These are phyloP conservation scores for Aspergillus aculeatinus DNA, from an alignment of 2,329 filamentous ascomycete genomes.

Conservation along the genomic window DNA sequence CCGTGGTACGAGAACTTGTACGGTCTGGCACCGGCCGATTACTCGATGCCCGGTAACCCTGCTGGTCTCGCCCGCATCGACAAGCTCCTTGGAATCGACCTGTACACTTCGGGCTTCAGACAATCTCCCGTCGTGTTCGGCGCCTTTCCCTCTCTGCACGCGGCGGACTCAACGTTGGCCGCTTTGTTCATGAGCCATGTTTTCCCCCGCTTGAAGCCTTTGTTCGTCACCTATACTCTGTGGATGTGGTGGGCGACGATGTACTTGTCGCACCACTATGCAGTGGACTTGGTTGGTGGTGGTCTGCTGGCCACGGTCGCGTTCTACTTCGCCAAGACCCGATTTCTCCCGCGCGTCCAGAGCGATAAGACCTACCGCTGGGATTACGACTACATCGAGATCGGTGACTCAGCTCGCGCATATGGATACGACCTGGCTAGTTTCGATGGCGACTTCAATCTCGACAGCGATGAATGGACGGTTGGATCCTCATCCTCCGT, in stretches of 20 bases:
- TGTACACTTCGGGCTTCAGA: constrained; percentile 91
- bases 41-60: constrained; percentile 84
- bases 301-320: constrained; percentile 73
- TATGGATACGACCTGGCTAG: constrained; percentile 58
- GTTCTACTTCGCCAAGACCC: constrained; percentile 78
- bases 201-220: constrained; percentile 76
- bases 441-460: constrained; percentile 56
- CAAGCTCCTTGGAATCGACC: constrained; percentile 81
- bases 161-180: constrained; percentile 83
- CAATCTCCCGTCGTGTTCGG: constrained; percentile 90
- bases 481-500: constrained; percentile 78
- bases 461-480: constrained; percentile 86
- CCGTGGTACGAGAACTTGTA: constrained; percentile 97
- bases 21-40: constrained; percentile 85
- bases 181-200: constrained; percentile 90
- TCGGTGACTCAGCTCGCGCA: constrained; percentile 61
- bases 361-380: constrained; percentile 82
- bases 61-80: constrained; percentile 88
- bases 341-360: constrained; percentile 80
- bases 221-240: constrained; percentile 79
- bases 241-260: constrained; percentile 99
- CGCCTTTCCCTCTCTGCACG: constrained; percentile 90
- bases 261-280: constrained; percentile 97
- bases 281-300: constrained; percentile 85
- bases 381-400: constrained; percentile 93